Conservation (phyloP, 306 rosid species). For the Cucumis sativus region Cucumber_9930_V3 NC_026659.2:6977001-6977500, state of each 20-base stretch:
- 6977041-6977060: too few relatives aligned
- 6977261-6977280: conserved; percentile 34
- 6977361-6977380: background rate
- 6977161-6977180: background rate
- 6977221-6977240: conserved; percentile 40
- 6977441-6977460: too few relatives aligned
- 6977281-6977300: conserved; percentile 43
- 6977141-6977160: conserved; percentile 22
- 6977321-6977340: background rate
- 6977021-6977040: too few relatives aligned
- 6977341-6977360: too few relatives aligned
- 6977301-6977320: conserved; percentile 46
- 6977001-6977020: too few relatives aligned
- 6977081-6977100: conserved; percentile 15
- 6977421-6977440: too few relatives aligned
- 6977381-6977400: background rate
- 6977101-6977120: conserved; percentile 33
- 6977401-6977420: too few relatives aligned
- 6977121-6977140: conserved; percentile 27
- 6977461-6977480: too few relatives aligned
- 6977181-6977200: conserved; percentile 26
- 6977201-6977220: conserved; percentile 25
- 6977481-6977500: too few relatives aligned
- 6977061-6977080: too few relatives aligned
- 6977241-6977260: conserved; percentile 32